phyloP scores from a whole-genome alignment of 208 protist genomes.

The Crithidia acanthocephali region DNA sequence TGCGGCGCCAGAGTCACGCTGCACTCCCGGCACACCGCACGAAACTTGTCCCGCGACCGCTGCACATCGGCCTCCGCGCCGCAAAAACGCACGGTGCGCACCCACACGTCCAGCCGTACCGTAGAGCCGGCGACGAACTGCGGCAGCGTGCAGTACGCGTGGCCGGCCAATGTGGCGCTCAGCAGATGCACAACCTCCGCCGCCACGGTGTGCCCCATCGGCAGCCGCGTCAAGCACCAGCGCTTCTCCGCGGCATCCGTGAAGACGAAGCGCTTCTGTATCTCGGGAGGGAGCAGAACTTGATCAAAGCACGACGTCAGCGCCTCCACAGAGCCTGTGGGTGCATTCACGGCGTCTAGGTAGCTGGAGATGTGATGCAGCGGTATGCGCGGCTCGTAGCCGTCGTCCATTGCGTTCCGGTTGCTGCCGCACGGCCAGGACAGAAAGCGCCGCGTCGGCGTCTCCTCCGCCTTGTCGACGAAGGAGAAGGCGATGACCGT shows the following conservation, averaged over 20 bases:
- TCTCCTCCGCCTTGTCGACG: constrained; percentile 3
- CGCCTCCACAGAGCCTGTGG: constrained; percentile 4
- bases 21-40: constrained; percentile 14
- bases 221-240: constrained; percentile 26
- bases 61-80: constrained; percentile 1
- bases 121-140: neutral
- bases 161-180: constrained; percentile 10
- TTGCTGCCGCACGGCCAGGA: constrained; percentile 28
- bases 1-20: neutral
- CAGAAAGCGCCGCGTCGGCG: constrained; percentile 12
- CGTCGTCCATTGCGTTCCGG: constrained; percentile 13
- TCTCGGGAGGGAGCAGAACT: neutral
- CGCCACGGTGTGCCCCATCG: constrained; percentile 18
- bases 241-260: constrained; percentile 9
- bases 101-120: constrained; percentile 22
- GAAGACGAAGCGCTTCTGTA: constrained; percentile 32
- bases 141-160: constrained; percentile 11
- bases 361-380: constrained; percentile 28
- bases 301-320: constrained; percentile 10
- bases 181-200: constrained; percentile 17
- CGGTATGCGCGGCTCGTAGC: constrained; percentile 14
- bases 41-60: neutral
- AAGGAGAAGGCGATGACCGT: constrained; percentile 26
- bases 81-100: constrained; percentile 18
- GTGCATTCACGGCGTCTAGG: constrained; percentile 15